Evolutionary conservation across 2,329 filamentous ascomycete genomes (phyloP).

Genomic region (Botrytis hyacinthi): DNA sequence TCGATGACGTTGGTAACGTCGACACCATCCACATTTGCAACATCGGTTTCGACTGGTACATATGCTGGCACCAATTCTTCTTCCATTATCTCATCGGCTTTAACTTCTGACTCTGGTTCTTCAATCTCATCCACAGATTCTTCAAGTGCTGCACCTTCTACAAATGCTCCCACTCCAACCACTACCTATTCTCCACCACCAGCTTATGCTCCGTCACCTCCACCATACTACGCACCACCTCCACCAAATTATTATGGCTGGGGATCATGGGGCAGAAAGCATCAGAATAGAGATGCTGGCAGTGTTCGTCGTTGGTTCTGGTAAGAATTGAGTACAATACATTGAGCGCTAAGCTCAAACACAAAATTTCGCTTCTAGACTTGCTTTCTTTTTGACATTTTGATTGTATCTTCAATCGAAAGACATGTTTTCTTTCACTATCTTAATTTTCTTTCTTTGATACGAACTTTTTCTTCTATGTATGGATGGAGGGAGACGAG

Average conservation of each 20-base stretch:
- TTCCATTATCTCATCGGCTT: not conserved
- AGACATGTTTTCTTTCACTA: constrained; percentile 12
- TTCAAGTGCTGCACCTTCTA: constrained; percentile 5
- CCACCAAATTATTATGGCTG: constrained; percentile 17
- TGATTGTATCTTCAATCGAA: constrained; percentile 18
- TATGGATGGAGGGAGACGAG: constrained; percentile 5
- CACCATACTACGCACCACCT: constrained; percentile 19
- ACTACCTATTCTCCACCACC: not conserved
- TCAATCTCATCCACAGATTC: not conserved
- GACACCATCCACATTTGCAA: constrained; percentile 24
- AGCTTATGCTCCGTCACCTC: constrained; percentile 20
- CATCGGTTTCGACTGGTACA: constrained; percentile 20
- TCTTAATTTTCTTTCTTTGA: constrained; percentile 5
- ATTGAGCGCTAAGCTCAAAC: constrained; percentile 17
- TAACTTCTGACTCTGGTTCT: constrained; percentile 9
- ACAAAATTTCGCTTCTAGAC: constrained; percentile 29
- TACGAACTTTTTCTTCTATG: constrained; percentile 4
- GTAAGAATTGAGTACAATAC: constrained; percentile 13
- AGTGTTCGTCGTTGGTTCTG: constrained; percentile 21
- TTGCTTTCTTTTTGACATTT: constrained; percentile 27
- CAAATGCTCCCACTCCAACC: constrained; percentile 7
- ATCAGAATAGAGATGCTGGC: not conserved
- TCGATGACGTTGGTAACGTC: constrained; percentile 17
- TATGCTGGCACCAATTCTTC: constrained; percentile 13
- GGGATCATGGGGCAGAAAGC: constrained; percentile 6